These are phyloP conservation scores for Cryptosporidium xiaoi DNA, from an alignment of 169 alveolate genomes.

Conservation along the genomic window DNA sequence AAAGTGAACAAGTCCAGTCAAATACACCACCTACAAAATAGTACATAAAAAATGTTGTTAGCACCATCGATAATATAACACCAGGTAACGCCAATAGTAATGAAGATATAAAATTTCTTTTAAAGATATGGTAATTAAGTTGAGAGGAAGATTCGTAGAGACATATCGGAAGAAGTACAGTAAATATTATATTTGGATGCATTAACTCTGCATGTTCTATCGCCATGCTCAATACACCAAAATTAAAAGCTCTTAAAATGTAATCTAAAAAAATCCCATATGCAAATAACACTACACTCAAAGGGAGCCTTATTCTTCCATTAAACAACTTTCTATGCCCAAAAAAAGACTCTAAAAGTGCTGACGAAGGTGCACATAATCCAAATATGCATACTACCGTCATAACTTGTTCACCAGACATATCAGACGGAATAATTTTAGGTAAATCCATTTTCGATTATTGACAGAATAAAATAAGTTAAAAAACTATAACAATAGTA, in stretches of 20 bases:
- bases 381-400: conserved; percentile 70
- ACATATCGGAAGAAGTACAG: conserved; percentile 71
- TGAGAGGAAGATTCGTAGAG: conserved; percentile 76
- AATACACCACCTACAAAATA: conserved; percentile 77
- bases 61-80: conserved; percentile 69
- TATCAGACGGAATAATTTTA: conserved; percentile 42
- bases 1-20: conserved; percentile 77
- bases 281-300: conserved; percentile 59
- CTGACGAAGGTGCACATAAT: conserved; percentile 64
- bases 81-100: conserved; percentile 73
- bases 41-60: conserved; percentile 76
- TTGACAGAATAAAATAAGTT: background rate
- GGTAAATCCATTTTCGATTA: conserved; percentile 11
- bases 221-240: conserved; percentile 63
- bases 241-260: conserved; percentile 30
- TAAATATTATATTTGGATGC: conserved; percentile 73
- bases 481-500: background rate
- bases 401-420: conserved; percentile 71
- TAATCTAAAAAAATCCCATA: conserved; percentile 65
- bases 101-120: conserved; percentile 43
- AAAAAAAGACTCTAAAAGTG: conserved; percentile 67
- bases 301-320: conserved; percentile 58
- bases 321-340: conserved; percentile 52
- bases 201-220: conserved; percentile 51
- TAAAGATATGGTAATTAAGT: conserved; percentile 68